Base-by-base conservation (phyloP, 169 alveolate species). In the Plasmodium coatneyi region DNA sequence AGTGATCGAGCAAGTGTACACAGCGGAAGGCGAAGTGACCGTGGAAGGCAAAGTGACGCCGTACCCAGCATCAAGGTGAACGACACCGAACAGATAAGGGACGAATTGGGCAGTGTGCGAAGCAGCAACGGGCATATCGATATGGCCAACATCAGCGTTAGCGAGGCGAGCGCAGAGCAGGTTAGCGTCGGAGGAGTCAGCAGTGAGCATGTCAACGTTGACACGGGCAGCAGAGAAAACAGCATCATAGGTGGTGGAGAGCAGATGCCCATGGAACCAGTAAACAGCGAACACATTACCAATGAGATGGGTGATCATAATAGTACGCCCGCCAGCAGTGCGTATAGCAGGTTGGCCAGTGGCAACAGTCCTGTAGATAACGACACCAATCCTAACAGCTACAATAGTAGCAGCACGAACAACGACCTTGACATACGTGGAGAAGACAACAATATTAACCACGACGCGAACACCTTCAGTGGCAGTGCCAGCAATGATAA, bases 361-460 rank as follows among this genome's bases (percentile, higher is more conserved):
- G 84, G 34, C 46, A 7, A 79, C 54, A 34, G 19, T 1, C 41
- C 7, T n/a, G n/a, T 9, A 16, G 56, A 6, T 34, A 22, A 39
- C 70, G 34, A 43, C 41, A 43, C 22, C 3, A 39, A 19, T 5
- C 49, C 1, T 46, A 80, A 80, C 70, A n/a, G 39, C 72, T 41
- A 43, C 66, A 80, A 80, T 25, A 80, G 32, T 46, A 80, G 41
- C 34, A 80, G 39, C 72, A 80, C 41, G n/a, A 36, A 80, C 70
- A 80, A 80, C 56, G 76, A 66, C 10, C 5, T 22, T 19, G 76
- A 66, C n/a, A 3, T 19, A 22, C 76, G 76, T 66, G 76, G 76
- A 66, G 76, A 66, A 1, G 76, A 66, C 2, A 80, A 19, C 70
- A 80, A 80, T 80, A n/a, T 39, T 1, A 80, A 80, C 36, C 46